Base-by-base conservation (phyloP, 2,329 filamentous ascomycete species). In the Alternaria tenuissima region DNA sequence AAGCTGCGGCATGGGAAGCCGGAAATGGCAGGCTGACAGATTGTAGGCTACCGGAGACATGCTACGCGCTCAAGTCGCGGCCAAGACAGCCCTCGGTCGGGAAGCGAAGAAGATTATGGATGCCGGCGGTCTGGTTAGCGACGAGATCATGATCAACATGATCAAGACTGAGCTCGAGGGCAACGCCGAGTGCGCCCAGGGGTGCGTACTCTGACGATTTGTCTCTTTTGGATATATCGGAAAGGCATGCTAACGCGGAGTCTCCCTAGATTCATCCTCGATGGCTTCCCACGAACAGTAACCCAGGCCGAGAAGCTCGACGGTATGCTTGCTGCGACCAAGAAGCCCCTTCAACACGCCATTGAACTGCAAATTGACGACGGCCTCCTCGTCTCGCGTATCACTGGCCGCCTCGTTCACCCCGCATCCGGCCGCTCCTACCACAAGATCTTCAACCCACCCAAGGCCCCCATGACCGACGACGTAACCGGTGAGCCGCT, bases 31-130 rank as follows among this genome's bases (percentile, higher is more conserved):
- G 30, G 52, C 72, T 75, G 55, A 75, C 69, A 58, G 56, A 57
- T 55, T 64, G 52, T 74, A 97, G 94, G 95, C 95, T 66, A 99
- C 95, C 61, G 95, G 95, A 80, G 95, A 99, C 83, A 99, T 99
- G 95, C 88, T 99, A 77, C 93, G 95, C 77, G 96, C 94, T 70
- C 95, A 99, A 82, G 95, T 99, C 78, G 91, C 94, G 68, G 96
- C 96, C 84, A 97, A 98, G 89, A 99, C 95, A 59, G 83, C 91
- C 61, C 89, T 99, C 68, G 95, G 95, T 72, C 88, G 91, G 78
- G 93, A 97, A 85, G 95, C 95, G 69, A 99, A 99, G 90, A 98
- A 98, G 89, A 99, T 99, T 81, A 99, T 99, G 95, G 95, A 99
- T 79, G 91, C 94, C 80, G 95, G 95, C 74, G 94, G 94, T 71